phyloP scores from a whole-genome alignment of 495 filamentous ascomycete species.

The Tuber indicum region DNA sequence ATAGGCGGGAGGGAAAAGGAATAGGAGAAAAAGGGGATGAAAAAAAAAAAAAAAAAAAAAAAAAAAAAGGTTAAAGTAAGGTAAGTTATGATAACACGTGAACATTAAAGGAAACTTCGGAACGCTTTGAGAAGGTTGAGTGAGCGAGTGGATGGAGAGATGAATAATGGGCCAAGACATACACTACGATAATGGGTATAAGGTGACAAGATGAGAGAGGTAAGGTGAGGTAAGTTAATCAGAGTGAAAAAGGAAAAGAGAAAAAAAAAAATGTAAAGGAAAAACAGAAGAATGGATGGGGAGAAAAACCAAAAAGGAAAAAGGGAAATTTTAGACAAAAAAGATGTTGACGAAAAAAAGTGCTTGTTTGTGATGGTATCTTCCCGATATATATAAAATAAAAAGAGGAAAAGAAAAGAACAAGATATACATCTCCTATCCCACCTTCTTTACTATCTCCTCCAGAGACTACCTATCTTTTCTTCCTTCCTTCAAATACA shows the following conservation, averaged over 20 bases:
- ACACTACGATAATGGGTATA: neutral
- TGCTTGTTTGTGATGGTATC: neutral
- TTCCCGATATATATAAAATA: neutral
- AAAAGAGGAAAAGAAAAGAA: neutral
- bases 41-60: neutral
- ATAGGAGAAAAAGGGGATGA: too few species aligned
- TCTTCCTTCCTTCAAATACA: conserved; percentile 3
- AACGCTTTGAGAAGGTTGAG: neutral
- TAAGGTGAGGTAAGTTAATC: neutral
- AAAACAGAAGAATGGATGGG: conserved; percentile 7
- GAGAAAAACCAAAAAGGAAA: neutral
- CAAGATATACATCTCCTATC: neutral
- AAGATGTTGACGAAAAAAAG: conserved; percentile 8
- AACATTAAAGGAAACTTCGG: neutral
- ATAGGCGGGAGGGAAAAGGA: neutral
- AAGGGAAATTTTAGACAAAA: neutral
- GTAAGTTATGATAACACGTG: neutral
- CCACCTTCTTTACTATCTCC: neutral
- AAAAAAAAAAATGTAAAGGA: conserved; percentile 2
- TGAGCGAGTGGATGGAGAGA: neutral
- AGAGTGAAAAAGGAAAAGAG: neutral
- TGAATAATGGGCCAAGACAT: neutral
- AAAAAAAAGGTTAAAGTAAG: neutral
- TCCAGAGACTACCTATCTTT: neutral
- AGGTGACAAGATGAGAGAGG: neutral